These are phyloP conservation scores for Talaromyces sp. DNA, from an alignment of 2,329 filamentous ascomycete species.

Conservation along the genomic window DNA sequence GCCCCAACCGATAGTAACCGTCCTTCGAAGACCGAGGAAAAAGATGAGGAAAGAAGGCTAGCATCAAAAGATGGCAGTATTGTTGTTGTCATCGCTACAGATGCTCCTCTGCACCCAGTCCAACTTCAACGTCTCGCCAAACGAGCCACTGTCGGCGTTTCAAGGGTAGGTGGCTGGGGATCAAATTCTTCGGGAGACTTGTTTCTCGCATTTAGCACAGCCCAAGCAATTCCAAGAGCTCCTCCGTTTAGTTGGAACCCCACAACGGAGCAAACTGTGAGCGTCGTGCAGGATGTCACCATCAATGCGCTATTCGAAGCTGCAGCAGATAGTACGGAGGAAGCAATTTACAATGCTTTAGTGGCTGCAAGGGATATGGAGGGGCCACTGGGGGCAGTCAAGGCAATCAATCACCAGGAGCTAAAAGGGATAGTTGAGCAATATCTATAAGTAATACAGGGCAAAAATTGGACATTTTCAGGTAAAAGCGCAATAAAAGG, in stretches of 20 bases:
- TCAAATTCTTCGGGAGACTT: conserved; percentile 7
- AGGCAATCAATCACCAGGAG: conserved; percentile 3
- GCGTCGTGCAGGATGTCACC: conserved; percentile 7
- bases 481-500: not conserved
- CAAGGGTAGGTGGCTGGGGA: conserved; percentile 7
- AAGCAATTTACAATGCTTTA: conserved; percentile 9
- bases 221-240: conserved; percentile 1
- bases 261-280: conserved; percentile 3
- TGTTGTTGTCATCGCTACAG: conserved; percentile 5
- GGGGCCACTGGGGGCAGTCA: conserved; percentile 1
- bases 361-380: conserved; percentile 6
- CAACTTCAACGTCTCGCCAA: conserved; percentile 9
- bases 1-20: not conserved
- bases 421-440: conserved; percentile 6
- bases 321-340: conserved; percentile 5
- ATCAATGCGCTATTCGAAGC: conserved; percentile 10
- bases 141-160: conserved; percentile 3
- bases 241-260: conserved; percentile 7
- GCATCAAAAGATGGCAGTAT: conserved; percentile 8
- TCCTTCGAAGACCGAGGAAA: not conserved
- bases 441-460: not conserved
- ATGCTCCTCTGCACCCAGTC: conserved; percentile 5
- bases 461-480: not conserved
- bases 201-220: conserved; percentile 8
- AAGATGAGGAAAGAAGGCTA: conserved; percentile 1